Percentiles rank a stretch among this genome's conserved stretches.
phyloP scores from a whole-genome alignment of 352 stramenopile genomes.

The Phytophthora nicotianae region DNA sequence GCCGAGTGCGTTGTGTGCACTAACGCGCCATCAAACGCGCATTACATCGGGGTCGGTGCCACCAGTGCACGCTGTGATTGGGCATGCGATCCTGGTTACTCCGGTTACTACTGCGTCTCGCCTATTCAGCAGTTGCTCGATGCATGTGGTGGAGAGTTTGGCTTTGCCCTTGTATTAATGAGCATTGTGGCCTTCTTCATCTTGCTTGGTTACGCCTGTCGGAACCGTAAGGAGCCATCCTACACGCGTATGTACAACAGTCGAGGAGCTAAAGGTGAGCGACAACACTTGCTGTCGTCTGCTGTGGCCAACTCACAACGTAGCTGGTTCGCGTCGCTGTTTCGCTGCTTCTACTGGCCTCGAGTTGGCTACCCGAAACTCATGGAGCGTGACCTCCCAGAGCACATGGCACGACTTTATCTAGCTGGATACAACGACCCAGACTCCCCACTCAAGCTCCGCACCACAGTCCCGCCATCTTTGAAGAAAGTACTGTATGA shows the following conservation, averaged over 20 bases:
- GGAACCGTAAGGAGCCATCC: constrained; percentile 70
- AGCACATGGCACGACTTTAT: constrained; percentile 85
- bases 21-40: constrained; percentile 70
- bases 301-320: constrained; percentile 61
- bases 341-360: constrained; percentile 77
- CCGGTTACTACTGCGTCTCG: constrained; percentile 70
- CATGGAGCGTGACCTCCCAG: constrained; percentile 72
- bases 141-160: constrained; percentile 75
- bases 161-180: constrained; percentile 69
- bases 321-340: constrained; percentile 59
- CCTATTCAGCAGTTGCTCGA: constrained; percentile 79
- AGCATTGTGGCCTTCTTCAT: constrained; percentile 76
- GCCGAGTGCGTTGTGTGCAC: constrained; percentile 66
- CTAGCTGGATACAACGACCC: constrained; percentile 70
- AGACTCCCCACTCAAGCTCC: constrained; percentile 62
- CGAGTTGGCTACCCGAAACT: constrained; percentile 82
- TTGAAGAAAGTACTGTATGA: constrained; percentile 74
- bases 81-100: constrained; percentile 81
- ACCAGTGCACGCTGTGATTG: constrained; percentile 66
- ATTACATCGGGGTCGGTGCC: constrained; percentile 59
- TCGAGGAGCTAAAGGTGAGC: constrained; percentile 53
- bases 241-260: constrained; percentile 61
- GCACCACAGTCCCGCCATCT: constrained; percentile 56
- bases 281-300: constrained; percentile 67
- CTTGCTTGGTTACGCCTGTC: constrained; percentile 71